Base-by-base conservation (phyloP, 495 filamentous ascomycete species). In the Lasiosphaeria miniovina region DNA sequence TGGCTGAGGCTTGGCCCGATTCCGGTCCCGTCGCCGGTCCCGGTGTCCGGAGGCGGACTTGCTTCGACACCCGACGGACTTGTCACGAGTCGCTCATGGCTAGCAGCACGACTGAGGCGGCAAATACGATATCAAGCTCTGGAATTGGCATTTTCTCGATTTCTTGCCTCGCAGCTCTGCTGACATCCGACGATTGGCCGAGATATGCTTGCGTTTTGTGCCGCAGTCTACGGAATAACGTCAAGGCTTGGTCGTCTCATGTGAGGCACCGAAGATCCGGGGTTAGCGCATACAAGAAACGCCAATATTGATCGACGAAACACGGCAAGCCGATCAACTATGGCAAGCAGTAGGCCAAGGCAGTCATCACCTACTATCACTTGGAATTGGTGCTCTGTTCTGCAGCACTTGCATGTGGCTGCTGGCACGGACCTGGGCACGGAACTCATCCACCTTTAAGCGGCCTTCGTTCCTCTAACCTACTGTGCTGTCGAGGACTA, bases 301-400 rank as follows among this genome's bases (percentile, higher is more conserved):
- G 54, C 51, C 14, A 50, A 54, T 52, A 50, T 52, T 58, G 61
- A 62, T 62, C 61, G 14, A 50, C 61, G 61, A 62, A 59, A 59
- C 61, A 59, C 34, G 36, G 49, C 50, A 46, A 36, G 33, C 14
- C 55, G 32, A 52, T 49, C 48, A 4, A 1, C 11, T 5, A 46
- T 46, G 43, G 8, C 11, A 11, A 46, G 5, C 7, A 46, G 11
- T n/a, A 46, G 32, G 34, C 52, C 50, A 49, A 51, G 55, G 35
- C 49, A 5, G 49, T 52, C 51, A 53, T 46, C 43, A 46, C 5
- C 11, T 46, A 46, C 24, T 34, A 53, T 36, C 34, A 35, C 35
- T 24, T 24, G 24, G 24, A 24, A 24, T 24, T 24, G 24, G 8
- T 46, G 43, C 12, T 14, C 43, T 11, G 12, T n/a, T 46, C 43